A percentile compares a stretch with the other conserved stretches of the same genome.
Evolutionary conservation across 148 eudicot genomes (phyloP).

Genomic region (Euryodendron excelsum): DNA sequence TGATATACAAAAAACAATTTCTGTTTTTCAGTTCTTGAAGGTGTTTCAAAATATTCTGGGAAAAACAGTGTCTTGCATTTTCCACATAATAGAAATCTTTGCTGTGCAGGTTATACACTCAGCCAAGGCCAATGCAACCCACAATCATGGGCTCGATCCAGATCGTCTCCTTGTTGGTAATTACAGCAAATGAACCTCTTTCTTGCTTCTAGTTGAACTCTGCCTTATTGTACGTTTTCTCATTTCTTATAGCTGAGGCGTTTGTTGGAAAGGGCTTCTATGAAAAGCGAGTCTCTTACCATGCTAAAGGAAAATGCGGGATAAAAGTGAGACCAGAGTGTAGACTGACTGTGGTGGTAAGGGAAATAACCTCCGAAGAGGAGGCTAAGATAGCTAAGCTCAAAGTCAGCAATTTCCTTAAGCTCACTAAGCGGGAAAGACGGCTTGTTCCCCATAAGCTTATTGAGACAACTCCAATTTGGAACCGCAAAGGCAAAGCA

Average conservation of each 20-base stretch:
- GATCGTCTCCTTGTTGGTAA: conserved; percentile 93
- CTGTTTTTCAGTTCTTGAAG: neutral
- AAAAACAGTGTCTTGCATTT: neutral
- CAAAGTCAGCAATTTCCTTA: conserved; percentile 65
- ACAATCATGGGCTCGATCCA: conserved; percentile 78
- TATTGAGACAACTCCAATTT: conserved; percentile 78
- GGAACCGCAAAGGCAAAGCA: conserved; percentile 67
- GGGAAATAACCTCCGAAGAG: conserved; percentile 80
- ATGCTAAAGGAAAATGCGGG: conserved; percentile 70
- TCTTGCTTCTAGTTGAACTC: neutral
- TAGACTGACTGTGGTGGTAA: conserved; percentile 81
- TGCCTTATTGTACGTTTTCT: neutral
- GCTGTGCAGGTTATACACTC: conserved; percentile 89
- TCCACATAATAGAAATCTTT: neutral
- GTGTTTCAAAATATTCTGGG: neutral
- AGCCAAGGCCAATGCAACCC: conserved; percentile 95
- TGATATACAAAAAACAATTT: neutral
- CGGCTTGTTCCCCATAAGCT: conserved; percentile 80
- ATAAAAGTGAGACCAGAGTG: conserved; percentile 68
- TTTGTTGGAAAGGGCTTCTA: conserved; percentile 74
- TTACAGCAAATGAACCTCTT: neutral
- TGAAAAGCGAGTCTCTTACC: conserved; percentile 57
- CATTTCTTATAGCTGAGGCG: conserved; percentile 72
- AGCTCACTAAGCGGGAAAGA: conserved; percentile 67
- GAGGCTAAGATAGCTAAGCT: conserved; percentile 80